These are phyloP conservation scores for Torulaspora globosa DNA, from an alignment of 1,139 yeast species.

Conservation along the genomic window DNA sequence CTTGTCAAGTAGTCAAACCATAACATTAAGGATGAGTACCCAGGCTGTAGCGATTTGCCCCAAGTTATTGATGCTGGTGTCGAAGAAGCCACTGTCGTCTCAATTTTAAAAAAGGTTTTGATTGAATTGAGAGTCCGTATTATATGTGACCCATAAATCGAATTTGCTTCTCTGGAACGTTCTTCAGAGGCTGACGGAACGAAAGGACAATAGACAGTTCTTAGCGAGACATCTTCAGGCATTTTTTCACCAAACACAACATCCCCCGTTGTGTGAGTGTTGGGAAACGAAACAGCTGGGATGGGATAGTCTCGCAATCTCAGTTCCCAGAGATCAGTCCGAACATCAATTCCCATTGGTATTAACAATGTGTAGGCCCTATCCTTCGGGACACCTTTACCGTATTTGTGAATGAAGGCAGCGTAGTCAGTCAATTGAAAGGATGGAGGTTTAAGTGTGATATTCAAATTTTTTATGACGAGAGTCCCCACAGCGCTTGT, in stretches of 20 bases:
- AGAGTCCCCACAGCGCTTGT: constrained; percentile 30
- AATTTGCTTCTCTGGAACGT: constrained; percentile 41
- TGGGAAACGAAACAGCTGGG: constrained; percentile 41
- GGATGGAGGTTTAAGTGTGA: constrained; percentile 50
- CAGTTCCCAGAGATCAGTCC: constrained; percentile 48
- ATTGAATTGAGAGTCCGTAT: constrained; percentile 51
- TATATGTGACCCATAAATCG: constrained; percentile 59
- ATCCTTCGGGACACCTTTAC: constrained; percentile 72
- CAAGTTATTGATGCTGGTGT: constrained; percentile 69
- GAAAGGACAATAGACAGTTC: constrained; percentile 58
- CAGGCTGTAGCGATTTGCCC: constrained; percentile 81
- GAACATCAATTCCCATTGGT: constrained; percentile 46
- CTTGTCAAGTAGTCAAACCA: constrained; percentile 77
- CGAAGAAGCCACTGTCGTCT: constrained; percentile 49
- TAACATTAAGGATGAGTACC: constrained; percentile 68
- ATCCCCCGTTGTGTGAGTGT: constrained; percentile 44
- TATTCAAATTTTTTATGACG: constrained; percentile 46
- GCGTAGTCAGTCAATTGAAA: constrained; percentile 50
- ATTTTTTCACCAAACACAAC: constrained; percentile 51
- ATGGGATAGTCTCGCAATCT: constrained; percentile 61
- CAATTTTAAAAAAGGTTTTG: constrained; percentile 61
- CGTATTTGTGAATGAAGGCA: constrained; percentile 60
- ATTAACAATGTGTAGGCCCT: constrained; percentile 59
- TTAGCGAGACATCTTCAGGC: constrained; percentile 41
- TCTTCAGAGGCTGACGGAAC: constrained; percentile 38